These are phyloP conservation scores for Acanthamoeba royreba DNA, from an alignment of 208 protist genomes.

Conservation along the genomic window DNA sequence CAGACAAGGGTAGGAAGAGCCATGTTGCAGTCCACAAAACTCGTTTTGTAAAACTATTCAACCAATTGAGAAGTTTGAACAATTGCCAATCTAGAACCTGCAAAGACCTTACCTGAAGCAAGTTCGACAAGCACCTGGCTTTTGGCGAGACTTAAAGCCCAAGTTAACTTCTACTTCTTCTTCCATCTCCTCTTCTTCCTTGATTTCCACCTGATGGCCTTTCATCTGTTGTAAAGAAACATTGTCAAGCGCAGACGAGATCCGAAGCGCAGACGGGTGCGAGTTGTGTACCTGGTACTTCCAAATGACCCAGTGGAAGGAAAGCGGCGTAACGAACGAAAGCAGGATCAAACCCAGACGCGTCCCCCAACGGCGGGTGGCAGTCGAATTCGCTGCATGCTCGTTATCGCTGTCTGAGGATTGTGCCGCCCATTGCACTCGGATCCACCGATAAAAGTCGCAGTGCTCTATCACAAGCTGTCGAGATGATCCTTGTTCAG, in stretches of 20 bases:
- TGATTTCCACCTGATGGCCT: background rate
- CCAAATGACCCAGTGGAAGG: slow-evolving; percentile 5
- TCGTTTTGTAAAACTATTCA: background rate
- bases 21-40: background rate
- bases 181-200: background rate
- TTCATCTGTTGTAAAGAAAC: background rate
- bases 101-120: slow-evolving; percentile 39
- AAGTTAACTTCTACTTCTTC: slow-evolving; percentile 8
- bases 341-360: background rate
- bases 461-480: background rate
- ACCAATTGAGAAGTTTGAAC: no score
- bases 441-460: slow-evolving; percentile 22
- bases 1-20: background rate
- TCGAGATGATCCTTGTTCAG: no score
- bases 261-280: no score
- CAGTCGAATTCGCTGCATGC: no score
- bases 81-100: no score
- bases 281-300: background rate
- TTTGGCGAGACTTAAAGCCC: background rate
- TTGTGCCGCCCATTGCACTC: background rate
- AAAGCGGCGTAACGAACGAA: background rate
- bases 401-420: no score
- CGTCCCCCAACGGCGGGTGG: no score
- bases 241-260: background rate
- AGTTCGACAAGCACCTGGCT: background rate